Evolutionary conservation across 2,329 filamentous ascomycete genomes (phyloP).

Genomic region (Colletotrichum limetticola): DNA sequence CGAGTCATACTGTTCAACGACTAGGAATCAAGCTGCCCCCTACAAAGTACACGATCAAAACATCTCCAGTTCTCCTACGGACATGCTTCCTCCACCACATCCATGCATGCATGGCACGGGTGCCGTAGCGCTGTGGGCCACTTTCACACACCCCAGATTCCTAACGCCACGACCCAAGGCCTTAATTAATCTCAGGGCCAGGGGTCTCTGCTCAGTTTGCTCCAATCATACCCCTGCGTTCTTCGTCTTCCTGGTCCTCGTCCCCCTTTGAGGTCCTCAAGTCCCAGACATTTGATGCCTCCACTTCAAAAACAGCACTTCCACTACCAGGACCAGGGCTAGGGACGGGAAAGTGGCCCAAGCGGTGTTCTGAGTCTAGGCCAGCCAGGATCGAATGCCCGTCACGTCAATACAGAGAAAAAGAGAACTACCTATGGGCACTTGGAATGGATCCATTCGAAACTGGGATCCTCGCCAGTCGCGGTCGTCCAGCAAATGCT

Average conservation of each 20-base stretch:
- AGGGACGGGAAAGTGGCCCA: conserved; percentile 3
- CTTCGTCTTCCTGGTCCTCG: background rate
- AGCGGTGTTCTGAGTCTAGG: background rate
- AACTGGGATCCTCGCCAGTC: conserved; percentile 1
- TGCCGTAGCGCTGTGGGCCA: background rate
- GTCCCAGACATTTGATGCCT: conserved; percentile 1
- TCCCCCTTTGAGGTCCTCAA: conserved; percentile 6
- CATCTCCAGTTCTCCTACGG: background rate
- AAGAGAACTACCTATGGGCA: background rate
- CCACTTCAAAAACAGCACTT: conserved; percentile 1
- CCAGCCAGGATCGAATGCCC: conserved; percentile 9
- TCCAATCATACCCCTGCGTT: conserved; percentile 15
- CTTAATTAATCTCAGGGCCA: conserved; percentile 20
- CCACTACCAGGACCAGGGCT: background rate
- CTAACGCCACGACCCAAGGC: conserved; percentile 29
- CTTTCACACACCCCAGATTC: conserved; percentile 26
- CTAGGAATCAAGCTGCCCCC: background rate
- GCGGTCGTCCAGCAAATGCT: background rate
- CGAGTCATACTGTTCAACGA: background rate
- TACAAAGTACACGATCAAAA: background rate
- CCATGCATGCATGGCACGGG: background rate
- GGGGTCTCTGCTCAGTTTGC: conserved; percentile 12
- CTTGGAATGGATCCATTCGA: conserved; percentile 2
- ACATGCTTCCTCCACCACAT: background rate
- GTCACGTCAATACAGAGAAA: background rate